Conservation (phyloP, 2,329 filamentous ascomycete genomes). For the Didymella pinodella region DNA sequence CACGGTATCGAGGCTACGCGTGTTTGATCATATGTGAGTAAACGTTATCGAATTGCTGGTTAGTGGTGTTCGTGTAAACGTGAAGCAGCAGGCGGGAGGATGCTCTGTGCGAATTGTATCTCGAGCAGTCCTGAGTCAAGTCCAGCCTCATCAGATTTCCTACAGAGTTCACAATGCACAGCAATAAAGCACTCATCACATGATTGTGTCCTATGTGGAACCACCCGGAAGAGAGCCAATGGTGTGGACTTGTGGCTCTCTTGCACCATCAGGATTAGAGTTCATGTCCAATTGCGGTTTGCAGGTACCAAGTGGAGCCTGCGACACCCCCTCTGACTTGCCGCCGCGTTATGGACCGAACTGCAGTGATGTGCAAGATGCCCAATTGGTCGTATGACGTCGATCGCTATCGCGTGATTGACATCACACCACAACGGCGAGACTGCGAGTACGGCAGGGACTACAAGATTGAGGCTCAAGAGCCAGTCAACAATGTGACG, state of each 20-base stretch:
- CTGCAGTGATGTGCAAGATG: constrained; percentile 35
- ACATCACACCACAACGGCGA: constrained; percentile 34
- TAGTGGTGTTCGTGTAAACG: too few species aligned
- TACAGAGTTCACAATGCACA: not conserved
- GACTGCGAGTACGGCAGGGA: constrained; percentile 11
- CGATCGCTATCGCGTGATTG: constrained; percentile 41
- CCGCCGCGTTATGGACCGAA: constrained; percentile 23
- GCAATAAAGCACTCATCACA: constrained; percentile 15
- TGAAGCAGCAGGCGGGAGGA: constrained; percentile 5
- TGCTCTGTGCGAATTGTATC: constrained; percentile 3
- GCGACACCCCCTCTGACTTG: constrained; percentile 13
- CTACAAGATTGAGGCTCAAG: constrained; percentile 16
- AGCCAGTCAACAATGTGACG: not conserved
- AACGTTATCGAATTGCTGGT: too few species aligned
- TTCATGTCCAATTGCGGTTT: constrained; percentile 22
- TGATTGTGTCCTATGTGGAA: constrained; percentile 6
- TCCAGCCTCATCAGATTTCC: constrained; percentile 1
- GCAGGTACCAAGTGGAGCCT: constrained; percentile 33
- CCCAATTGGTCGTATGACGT: constrained; percentile 41
- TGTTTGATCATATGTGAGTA: too few species aligned
- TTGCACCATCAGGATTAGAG: constrained; percentile 15
- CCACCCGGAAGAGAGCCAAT: constrained; percentile 17
- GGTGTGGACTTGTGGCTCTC: constrained; percentile 17
- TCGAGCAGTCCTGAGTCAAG: not conserved
- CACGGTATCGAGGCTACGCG: too few species aligned